phyloP scores from a whole-genome alignment of 208 protist genomes.

The Trypanosoma theileri region DNA sequence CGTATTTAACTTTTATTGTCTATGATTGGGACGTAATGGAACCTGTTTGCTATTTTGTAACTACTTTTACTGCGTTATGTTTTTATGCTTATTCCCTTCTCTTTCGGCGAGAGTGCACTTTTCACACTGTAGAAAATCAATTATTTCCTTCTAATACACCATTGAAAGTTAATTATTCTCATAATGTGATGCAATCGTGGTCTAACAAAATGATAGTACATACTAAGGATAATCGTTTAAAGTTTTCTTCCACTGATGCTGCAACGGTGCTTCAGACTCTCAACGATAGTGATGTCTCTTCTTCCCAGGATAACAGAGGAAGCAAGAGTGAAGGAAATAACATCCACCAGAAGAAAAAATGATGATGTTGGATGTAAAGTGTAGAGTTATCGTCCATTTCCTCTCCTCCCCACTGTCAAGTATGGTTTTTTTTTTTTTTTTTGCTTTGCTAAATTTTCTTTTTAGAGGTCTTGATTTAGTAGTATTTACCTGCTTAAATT shows the following conservation, averaged over 20 bases:
- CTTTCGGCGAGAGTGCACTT: constrained; percentile 48
- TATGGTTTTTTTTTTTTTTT: no score
- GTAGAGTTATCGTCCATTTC: background rate
- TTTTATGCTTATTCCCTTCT: constrained; percentile 59
- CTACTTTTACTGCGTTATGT: constrained; percentile 48
- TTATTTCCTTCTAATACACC: constrained; percentile 29
- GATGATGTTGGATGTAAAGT: background rate
- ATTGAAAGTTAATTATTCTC: background rate
- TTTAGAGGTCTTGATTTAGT: no score
- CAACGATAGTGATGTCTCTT: background rate
- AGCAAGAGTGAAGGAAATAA: constrained; percentile 1
- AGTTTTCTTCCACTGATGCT: background rate
- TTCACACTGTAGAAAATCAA: constrained; percentile 51
- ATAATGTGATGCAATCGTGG: background rate
- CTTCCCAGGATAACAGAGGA: background rate
- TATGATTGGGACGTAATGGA: constrained; percentile 88
- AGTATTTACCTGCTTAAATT: no score
- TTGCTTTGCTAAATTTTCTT: no score
- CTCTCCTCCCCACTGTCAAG: no score
- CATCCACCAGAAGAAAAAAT: background rate
- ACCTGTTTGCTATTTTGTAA: constrained; percentile 79
- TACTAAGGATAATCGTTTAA: background rate
- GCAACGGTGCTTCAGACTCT: constrained; percentile 17
- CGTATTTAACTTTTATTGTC: constrained; percentile 76
- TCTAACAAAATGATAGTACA: background rate